Conservation (phyloP, 352 stramenopile species). For the Globisporangium nodosum region DNA sequence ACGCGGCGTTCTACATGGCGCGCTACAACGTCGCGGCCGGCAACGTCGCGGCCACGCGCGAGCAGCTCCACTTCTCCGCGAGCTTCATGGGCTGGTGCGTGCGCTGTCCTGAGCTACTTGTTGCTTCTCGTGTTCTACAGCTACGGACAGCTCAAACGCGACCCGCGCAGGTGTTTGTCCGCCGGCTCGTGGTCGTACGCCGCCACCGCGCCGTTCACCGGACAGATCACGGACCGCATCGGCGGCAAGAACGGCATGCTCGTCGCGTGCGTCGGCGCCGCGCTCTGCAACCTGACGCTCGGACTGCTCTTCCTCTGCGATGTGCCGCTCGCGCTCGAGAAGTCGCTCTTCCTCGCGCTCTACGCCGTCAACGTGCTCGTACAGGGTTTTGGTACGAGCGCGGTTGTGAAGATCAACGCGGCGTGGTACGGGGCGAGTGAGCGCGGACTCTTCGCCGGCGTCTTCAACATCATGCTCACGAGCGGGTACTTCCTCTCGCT, state of each 20-base stretch:
- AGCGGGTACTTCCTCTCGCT: slow-evolving; percentile 72
- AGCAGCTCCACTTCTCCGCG: slow-evolving; percentile 50
- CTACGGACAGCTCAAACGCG: background rate
- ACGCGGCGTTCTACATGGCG: slow-evolving; percentile 78
- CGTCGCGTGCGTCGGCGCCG: slow-evolving; percentile 52
- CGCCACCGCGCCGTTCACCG: slow-evolving; percentile 59
- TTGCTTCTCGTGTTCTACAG: background rate
- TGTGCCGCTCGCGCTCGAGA: slow-evolving; percentile 21
- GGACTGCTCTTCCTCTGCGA: slow-evolving; percentile 46
- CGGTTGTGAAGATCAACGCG: slow-evolving; percentile 82
- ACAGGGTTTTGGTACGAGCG: slow-evolving; percentile 73
- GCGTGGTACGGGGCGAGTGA: slow-evolving; percentile 64
- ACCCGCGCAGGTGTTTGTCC: slow-evolving; percentile 42
- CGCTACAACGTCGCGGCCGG: slow-evolving; percentile 67
- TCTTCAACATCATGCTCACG: slow-evolving; percentile 79
- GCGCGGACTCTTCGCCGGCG: slow-evolving; percentile 57
- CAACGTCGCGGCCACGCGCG: slow-evolving; percentile 53
- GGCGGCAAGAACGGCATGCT: slow-evolving; percentile 67
- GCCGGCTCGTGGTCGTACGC: slow-evolving; percentile 70
- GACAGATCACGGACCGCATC: slow-evolving; percentile 66
- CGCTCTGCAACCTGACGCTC: slow-evolving; percentile 58
- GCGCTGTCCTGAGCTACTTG: background rate
- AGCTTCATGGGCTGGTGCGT: slow-evolving; percentile 71
- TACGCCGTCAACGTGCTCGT: slow-evolving; percentile 67
- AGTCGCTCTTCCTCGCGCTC: slow-evolving; percentile 47